Evolutionary conservation across 2,329 filamentous ascomycete genomes (phyloP), one percentile per base, ranked within the genome.

Genomic region (Sporothrix humicola): DNA sequence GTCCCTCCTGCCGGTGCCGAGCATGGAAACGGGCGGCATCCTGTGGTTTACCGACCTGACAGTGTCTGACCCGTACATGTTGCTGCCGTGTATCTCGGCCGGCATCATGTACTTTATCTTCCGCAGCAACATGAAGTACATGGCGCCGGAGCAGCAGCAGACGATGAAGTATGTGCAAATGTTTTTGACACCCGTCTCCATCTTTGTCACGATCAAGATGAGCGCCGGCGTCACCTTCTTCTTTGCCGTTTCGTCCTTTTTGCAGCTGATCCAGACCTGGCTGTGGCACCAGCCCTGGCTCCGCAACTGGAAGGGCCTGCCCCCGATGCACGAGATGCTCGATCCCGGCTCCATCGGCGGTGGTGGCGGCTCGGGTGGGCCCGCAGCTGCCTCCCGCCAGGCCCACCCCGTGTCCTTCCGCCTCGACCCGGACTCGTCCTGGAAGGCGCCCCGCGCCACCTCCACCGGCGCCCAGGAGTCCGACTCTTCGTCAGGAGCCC

Each of bases 11-110:
- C 95, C 95, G 3, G 93, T 98, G 5, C 95, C 95, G 0, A 91
- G 89, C 0, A 81, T 98, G 76, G 88, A 93, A 77, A 84, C 83
- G 0, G 93, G 92, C 46, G 91, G 93, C 2, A 82, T 90, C 50
- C 82, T 90, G 56, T 99, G 96, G 96, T 88, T 98, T 77, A 82
- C 84, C 1, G 92, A 98, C 81, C 82, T 99, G 75, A 91, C 93
- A 0, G 79, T 90, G 26, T 81, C 88, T 1, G 96, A 99, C 81
- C 95, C 96, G 0, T 91, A 87, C 78, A 95, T 89, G 77, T 81
- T 96, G 56, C 83, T 98, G 46, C 96, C 96, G 1, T 76, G 89
- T 2, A 73, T 86, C 1, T 89, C 90, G 2, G 87, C 90, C 1
- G 81, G 79, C 8, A 79, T 89, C 72, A 87, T 92, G 81, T 88